Conservation (phyloP, 768 basidiomycete species). For the Kwoniella newhampshirensis region DNA sequence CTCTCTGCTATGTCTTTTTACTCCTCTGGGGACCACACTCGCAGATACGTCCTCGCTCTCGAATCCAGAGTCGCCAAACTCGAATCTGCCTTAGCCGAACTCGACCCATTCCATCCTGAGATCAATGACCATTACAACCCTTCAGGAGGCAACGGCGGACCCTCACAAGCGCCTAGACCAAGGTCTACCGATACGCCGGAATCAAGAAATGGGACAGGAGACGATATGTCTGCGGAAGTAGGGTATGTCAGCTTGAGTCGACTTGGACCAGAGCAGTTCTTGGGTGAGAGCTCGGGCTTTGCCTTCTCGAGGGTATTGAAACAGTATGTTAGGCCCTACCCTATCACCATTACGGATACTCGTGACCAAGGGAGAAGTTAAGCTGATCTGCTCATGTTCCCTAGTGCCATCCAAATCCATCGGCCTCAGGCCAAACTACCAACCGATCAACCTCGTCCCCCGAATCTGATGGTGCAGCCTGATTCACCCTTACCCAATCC, state of each 20-base stretch:
- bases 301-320: background rate
- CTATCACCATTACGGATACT: background rate
- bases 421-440: background rate
- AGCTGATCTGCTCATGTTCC: too few species aligned
- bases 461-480: conserved; percentile 8
- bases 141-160: background rate
- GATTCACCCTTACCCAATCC: conserved; percentile 1
- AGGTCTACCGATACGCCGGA: too few species aligned
- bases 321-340: background rate
- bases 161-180: background rate
- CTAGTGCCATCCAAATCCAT: background rate
- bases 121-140: conserved; percentile 17
- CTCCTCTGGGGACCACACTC: too few species aligned
- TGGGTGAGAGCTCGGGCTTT: background rate
- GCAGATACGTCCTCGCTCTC: conserved; percentile 12
- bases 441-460: background rate
- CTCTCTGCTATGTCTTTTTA: background rate
- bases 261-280: background rate
- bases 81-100: conserved; percentile 1
- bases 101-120: conserved; percentile 11
- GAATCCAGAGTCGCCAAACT: conserved; percentile 6
- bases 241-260: background rate
- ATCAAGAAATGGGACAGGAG: too few species aligned
- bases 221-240: too few species aligned
- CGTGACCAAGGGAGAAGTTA: too few species aligned